phyloP scores from a whole-genome alignment of 1,284 basidiomycete genomes.

The Taiwanofungus camphoratus region DNA sequence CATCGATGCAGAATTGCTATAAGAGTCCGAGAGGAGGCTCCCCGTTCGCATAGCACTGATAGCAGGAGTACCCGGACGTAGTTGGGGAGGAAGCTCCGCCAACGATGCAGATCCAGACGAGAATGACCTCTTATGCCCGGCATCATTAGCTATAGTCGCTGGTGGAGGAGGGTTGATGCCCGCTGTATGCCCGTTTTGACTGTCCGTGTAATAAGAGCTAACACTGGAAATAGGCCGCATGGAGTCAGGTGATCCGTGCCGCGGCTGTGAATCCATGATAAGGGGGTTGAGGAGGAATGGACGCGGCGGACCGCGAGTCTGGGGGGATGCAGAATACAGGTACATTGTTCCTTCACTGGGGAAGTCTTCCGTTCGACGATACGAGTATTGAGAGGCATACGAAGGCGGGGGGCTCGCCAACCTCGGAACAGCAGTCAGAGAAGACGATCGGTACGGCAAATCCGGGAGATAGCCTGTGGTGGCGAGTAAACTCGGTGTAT shows the following conservation, averaged over 20 bases:
- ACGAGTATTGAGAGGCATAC: conserved; percentile 4
- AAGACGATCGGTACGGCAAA: conserved; percentile 6
- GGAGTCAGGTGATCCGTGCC: background rate
- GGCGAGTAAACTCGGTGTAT: background rate
- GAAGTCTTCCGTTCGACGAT: background rate
- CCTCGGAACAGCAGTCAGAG: background rate
- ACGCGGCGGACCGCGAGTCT: background rate
- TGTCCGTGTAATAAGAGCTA: conserved; percentile 2
- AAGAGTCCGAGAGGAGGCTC: no score
- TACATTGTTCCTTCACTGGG: background rate
- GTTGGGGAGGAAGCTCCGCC: conserved; percentile 2
- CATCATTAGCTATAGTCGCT: conserved; percentile 1
- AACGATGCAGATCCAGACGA: background rate
- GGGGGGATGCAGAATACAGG: background rate
- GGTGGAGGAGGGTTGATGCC: background rate
- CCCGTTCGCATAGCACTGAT: no score
- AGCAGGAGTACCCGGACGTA: conserved; percentile 11
- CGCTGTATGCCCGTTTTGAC: background rate
- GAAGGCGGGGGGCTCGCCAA: conserved; percentile 6
- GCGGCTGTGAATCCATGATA: background rate
- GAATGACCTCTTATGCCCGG: background rate
- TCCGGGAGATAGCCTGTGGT: background rate
- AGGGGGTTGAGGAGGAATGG: conserved; percentile 6
- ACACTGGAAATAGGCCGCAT: background rate
- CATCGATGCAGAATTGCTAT: background rate